Evolutionary conservation across 1,284 basidiomycete genomes (phyloP), one percentile per base, ranked within the genome.

Genomic region (Cutaneotrichosporon cutaneum): DNA sequence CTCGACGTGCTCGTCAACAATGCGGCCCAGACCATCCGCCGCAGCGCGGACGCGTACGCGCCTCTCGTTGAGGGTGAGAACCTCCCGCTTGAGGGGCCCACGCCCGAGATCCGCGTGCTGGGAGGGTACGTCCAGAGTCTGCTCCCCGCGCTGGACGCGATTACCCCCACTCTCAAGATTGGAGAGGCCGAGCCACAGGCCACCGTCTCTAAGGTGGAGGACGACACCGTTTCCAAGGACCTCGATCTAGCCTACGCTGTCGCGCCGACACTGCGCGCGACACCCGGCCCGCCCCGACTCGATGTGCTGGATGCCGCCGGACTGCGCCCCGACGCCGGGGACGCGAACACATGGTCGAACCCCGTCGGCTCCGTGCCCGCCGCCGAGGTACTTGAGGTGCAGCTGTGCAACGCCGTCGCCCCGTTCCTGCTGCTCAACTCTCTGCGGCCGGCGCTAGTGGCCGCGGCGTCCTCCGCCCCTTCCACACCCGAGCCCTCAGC

Each of bases 1-100:
- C 21, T 54, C 35, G 53, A 54, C n/a, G 33, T 54, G 4, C 35
- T 54, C 13, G 33, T 54, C 35, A 54, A 54, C 36, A 54, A 54
- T 18, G 53, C 53, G n/a, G 35, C 53, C 22, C 53, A 54, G 36
- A 54, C 53, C 14, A 27, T 54, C 10, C 53, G 35, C 11, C 35
- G 53, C n/a, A 36, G 32, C 4, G 7, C 35, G 4, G 22, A 27
- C 10, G 53, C 53, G 11, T 54, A 54, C 35, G 33, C 35, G 3
- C 35, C 53, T 4, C 21, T 54, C n/a, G 7, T 54, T n/a, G 22
- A 21, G 8, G 53, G 18, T 22, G 53, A 54, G 22, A 16, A 39
- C 14, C n/a, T 39, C n/a, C 35, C 53, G 2, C 33, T 35, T 3
- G 18, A 30, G 30, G 32, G n/a, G 9, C 4, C 18, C 32, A 3